Evolutionary conservation across 176 grass and related monocot species (phyloP).

Genomic region (Aegilops tauschii): DNA sequence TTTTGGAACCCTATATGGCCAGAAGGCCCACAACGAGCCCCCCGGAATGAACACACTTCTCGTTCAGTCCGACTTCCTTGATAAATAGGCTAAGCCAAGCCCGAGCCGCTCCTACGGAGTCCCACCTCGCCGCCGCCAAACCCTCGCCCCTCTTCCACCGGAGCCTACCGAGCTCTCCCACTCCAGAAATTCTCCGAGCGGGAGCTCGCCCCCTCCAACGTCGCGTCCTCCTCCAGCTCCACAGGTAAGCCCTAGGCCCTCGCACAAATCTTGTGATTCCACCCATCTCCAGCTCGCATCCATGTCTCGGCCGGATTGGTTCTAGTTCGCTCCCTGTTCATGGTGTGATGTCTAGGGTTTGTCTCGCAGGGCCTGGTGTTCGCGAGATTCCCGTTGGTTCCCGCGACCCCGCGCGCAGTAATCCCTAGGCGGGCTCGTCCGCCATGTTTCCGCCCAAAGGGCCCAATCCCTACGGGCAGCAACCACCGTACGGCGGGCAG

Average conservation of each 20-base stretch:
- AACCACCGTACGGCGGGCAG: slow-evolving; percentile 47
- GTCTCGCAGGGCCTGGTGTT: slow-evolving; percentile 17
- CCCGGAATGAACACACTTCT: not conserved
- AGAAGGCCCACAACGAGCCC: not conserved
- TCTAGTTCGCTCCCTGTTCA: not conserved
- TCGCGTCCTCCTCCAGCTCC: not conserved
- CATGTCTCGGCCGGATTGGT: not conserved
- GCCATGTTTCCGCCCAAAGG: slow-evolving; percentile 81
- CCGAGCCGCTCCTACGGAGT: not conserved
- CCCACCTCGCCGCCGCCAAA: slow-evolving; percentile 1
- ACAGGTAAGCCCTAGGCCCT: slow-evolving; percentile 54
- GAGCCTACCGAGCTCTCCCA: not conserved
- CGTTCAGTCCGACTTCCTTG: not conserved
- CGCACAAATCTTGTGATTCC: slow-evolving; percentile 15
- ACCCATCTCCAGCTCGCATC: not conserved
- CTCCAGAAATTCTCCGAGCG: not conserved
- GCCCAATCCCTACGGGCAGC: slow-evolving; percentile 69
- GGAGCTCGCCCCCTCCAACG: not conserved
- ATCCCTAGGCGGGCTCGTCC: slow-evolving; percentile 21
- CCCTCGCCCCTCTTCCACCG: slow-evolving; percentile 1
- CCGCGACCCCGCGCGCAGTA: not conserved
- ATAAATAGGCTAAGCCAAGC: slow-evolving; percentile 27
- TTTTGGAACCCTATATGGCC: not conserved
- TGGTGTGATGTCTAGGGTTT: slow-evolving; percentile 23
- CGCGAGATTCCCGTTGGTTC: not conserved